Percentiles rank a stretch among this genome's conserved stretches.
These are phyloP conservation scores for Plasmodium sp. DNA, from an alignment of 169 alveolate genomes.

Conservation along the genomic window DNA sequence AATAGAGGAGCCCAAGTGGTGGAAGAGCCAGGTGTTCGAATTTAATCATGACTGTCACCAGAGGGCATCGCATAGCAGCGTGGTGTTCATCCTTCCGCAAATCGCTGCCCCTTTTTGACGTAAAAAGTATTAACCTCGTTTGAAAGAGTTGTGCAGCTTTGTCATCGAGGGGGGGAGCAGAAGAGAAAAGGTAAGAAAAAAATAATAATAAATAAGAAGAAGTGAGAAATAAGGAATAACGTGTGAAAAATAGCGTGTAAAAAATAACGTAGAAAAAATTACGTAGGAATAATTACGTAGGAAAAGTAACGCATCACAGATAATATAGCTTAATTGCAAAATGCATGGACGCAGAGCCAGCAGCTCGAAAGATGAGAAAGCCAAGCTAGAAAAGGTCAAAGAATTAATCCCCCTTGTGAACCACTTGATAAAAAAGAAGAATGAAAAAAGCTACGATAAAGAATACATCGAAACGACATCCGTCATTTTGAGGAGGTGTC, in stretches of 20 bases:
- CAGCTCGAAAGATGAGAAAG: slow-evolving; percentile 2
- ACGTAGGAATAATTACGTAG: background rate
- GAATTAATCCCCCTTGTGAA: slow-evolving; percentile 42
- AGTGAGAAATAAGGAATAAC: background rate
- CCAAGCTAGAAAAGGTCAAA: slow-evolving; percentile 44
- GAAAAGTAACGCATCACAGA: background rate
- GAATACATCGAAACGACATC: slow-evolving; percentile 37
- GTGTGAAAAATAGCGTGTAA: too few relatives aligned
- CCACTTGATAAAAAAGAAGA: slow-evolving; percentile 38
- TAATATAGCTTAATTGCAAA: background rate
- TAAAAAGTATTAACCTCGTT: background rate
- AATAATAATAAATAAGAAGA: background rate
- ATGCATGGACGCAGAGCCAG: slow-evolving; percentile 74
- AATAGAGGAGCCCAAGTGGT: background rate
- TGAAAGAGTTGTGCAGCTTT: background rate
- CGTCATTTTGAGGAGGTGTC: slow-evolving; percentile 41
- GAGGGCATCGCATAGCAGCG: background rate
- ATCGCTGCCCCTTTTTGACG: background rate
- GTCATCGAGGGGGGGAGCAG: background rate
- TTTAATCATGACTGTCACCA: background rate
- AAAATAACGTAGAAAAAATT: background rate
- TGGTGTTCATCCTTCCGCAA: background rate
- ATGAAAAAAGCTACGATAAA: slow-evolving; percentile 18
- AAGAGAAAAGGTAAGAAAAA: background rate
- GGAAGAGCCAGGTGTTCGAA: background rate